Base-by-base conservation (phyloP, 257 asterid genomes). In the Paraleonurus japonicus region DNA sequence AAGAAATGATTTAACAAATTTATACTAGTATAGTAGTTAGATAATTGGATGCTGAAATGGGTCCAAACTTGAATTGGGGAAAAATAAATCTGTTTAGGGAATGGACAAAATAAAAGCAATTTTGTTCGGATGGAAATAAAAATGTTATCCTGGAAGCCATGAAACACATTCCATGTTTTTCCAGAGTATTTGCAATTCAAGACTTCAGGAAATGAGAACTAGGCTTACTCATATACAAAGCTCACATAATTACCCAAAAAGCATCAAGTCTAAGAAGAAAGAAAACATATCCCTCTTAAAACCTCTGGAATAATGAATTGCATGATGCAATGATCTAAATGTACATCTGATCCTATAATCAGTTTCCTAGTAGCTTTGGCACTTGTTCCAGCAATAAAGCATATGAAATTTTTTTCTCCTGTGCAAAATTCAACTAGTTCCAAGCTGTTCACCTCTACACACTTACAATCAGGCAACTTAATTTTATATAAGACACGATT, bases 281-380 rank as follows among this genome's bases (percentile, higher is more conserved):
- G 6, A 33, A 7, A 33, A 70, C n/a, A 9, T 1, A 24, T 23
- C 76, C 53, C 61, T 41, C 59, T 55, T 58, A 41, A 43, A 48
- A 41, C 30, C 65, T 57, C 74, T 47, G 59, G n/a, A 73, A 58
- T 70, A 48, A 50, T 55, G 24, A 54, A 51, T 39, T 62, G 67
- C 60, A 41, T 7, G 54, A 74, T 45, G 78, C 67, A 50, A 59
- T 47, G 10, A 47, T 60, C 24, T 63, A 59, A 59, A 54, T 24
- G 12, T 1, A 19, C 59, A 35, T 57, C 20, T 63, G 51, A 28
- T 67, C 67, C 22, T 53, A 23, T n/a, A 26, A 43, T 50, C 20
- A 66, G 53, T 61, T 35, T 53, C 54, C 39, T 32, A 54, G 64
- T 61, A 69, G 53, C 61, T 65, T 43, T 58, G 30, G 61, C 55